These are phyloP conservation scores for Paramecium pentaurelia DNA, from an alignment of 73 alveolate species.

Conservation along the genomic window DNA sequence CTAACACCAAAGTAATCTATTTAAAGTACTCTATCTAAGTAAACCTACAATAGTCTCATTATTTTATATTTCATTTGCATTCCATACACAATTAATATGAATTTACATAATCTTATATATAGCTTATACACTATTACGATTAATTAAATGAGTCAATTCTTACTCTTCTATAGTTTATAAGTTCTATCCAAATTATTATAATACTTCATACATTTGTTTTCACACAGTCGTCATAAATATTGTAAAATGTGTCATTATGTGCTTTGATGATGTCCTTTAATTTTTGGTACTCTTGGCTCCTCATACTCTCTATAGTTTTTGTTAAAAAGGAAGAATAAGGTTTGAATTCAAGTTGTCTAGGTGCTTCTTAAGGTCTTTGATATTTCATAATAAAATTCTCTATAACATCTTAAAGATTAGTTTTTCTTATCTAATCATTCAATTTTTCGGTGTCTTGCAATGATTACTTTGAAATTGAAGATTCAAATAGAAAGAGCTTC, in stretches of 20 bases:
- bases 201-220: background rate
- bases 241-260: background rate
- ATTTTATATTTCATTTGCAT: background rate
- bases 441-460: background rate
- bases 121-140: background rate
- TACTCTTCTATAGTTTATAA: background rate
- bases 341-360: background rate
- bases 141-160: background rate
- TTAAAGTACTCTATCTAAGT: background rate
- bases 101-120: background rate
- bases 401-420: background rate
- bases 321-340: background rate
- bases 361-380: background rate
- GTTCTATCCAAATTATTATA: background rate
- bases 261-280: background rate
- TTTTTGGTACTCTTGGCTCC: background rate
- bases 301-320: background rate
- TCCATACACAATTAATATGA: background rate
- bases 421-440: background rate
- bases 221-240: background rate
- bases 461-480: background rate
- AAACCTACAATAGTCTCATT: background rate
- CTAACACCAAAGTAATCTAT: slow-evolving; percentile 12
- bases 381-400: background rate
- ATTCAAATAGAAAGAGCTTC: background rate